phyloP scores from a whole-genome alignment of 164 flowering plant species.

The Protea cynaroides region DNA sequence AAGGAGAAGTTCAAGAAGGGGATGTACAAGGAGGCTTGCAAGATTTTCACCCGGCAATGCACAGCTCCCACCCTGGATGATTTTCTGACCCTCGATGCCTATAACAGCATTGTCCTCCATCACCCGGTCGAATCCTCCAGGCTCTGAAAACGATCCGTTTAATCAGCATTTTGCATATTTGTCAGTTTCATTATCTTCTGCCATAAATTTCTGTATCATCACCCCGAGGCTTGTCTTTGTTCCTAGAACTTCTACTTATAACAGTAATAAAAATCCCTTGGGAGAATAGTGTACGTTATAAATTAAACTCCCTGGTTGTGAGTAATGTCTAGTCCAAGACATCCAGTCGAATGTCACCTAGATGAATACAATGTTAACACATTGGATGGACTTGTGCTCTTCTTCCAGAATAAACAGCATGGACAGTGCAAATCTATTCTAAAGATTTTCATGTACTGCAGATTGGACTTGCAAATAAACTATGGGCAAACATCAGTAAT shows the following conservation, averaged over 20 bases:
- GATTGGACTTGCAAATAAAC: background rate
- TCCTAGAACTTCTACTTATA: background rate
- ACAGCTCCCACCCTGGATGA: conserved; percentile 57
- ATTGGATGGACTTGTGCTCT: no score
- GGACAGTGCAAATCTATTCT: no score
- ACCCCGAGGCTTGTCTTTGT: background rate
- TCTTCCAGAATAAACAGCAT: no score
- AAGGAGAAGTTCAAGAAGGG: conserved; percentile 57
- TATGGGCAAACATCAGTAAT: background rate
- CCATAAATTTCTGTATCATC: background rate
- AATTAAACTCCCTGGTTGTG: no score
- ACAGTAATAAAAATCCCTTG: background rate
- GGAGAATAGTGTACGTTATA: no score
- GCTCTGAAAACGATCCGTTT: conserved; percentile 35
- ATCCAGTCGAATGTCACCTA: no score
- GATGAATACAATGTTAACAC: no score
- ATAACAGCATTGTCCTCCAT: conserved; percentile 56
- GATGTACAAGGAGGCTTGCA: conserved; percentile 67
- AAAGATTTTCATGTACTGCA: no score
- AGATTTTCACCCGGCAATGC: conserved; percentile 72
- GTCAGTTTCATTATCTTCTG: background rate
- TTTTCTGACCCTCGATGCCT: conserved; percentile 81
- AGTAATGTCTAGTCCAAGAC: no score
- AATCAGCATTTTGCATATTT: background rate
- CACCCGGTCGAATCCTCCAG: conserved; percentile 52